These are phyloP conservation scores for Psilocybe cyanescens DNA, from an alignment of 768 basidiomycete genomes.

Conservation along the genomic window DNA sequence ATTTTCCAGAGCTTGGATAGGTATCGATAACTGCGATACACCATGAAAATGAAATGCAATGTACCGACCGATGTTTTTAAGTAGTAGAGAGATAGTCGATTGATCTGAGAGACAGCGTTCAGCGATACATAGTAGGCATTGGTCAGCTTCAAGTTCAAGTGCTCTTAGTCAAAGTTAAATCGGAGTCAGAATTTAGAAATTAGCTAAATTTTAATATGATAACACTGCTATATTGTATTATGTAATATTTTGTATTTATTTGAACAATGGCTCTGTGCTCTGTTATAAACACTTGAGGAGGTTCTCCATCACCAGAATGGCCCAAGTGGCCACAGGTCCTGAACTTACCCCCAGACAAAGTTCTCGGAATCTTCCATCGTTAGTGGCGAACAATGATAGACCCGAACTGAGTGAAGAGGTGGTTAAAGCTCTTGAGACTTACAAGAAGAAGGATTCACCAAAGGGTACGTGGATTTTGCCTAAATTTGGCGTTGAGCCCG, in stretches of 20 bases:
- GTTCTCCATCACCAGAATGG: constrained; percentile 18
- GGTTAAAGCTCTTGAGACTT: constrained; percentile 77
- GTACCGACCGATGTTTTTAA: neutral
- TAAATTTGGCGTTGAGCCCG: neutral
- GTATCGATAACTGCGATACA: neutral
- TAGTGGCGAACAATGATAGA: constrained; percentile 29
- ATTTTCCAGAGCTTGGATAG: neutral
- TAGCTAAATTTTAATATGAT: too few species aligned
- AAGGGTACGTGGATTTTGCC: constrained; percentile 56
- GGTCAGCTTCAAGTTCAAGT: too few species aligned
- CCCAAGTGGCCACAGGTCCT: constrained; percentile 28
- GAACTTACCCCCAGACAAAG: constrained; percentile 32
- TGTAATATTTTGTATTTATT: too few species aligned
- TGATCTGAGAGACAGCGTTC: too few species aligned
- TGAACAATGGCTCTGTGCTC: neutral
- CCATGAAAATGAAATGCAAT: neutral
- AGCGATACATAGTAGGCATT: too few species aligned
- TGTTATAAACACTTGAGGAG: neutral
- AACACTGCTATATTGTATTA: too few species aligned
- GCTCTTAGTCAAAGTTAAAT: too few species aligned
- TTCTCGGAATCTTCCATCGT: constrained; percentile 28
- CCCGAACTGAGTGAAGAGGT: constrained; percentile 48
- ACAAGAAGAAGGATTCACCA: constrained; percentile 83
- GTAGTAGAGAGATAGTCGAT: too few species aligned
- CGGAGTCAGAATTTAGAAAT: too few species aligned